Conservation (phyloP, 768 basidiomycete species). For the Lentinula lateritia region DNA sequence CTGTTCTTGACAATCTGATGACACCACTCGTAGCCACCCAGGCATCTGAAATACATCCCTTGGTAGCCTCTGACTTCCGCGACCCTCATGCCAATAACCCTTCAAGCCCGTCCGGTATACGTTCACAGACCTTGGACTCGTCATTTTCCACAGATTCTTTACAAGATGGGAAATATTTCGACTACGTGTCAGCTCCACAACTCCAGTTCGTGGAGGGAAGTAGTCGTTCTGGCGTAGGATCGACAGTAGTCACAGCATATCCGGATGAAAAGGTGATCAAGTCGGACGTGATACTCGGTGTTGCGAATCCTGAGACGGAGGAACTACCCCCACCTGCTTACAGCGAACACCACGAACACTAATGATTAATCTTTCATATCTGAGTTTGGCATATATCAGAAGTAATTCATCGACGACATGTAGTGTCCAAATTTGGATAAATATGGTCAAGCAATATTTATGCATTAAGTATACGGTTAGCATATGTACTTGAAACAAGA, state of each 20-base stretch:
- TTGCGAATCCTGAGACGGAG: background rate
- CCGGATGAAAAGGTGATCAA: background rate
- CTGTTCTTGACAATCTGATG: background rate
- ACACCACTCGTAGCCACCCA: background rate
- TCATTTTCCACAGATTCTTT: background rate
- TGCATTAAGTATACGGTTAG: background rate
- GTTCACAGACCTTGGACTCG: background rate
- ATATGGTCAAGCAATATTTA: background rate
- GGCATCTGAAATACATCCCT: background rate
- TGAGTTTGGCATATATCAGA: background rate
- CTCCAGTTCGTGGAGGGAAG: background rate
- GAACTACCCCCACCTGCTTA: conserved; percentile 1
- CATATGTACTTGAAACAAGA: background rate
- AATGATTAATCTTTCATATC: background rate
- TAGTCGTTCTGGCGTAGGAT: background rate
- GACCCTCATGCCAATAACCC: background rate
- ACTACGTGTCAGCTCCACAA: background rate
- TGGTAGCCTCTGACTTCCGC: background rate
- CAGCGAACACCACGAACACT: background rate
- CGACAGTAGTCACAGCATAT: background rate
- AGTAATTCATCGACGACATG: background rate
- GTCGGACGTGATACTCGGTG: background rate
- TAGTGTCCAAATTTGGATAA: no score
- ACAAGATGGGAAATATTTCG: background rate
- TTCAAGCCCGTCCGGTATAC: background rate